A percentile compares a stretch with the other conserved stretches of the same genome.
phyloP scores from a whole-genome alignment of 2,329 filamentous ascomycete species.

The Fusarium phyllophilum region DNA sequence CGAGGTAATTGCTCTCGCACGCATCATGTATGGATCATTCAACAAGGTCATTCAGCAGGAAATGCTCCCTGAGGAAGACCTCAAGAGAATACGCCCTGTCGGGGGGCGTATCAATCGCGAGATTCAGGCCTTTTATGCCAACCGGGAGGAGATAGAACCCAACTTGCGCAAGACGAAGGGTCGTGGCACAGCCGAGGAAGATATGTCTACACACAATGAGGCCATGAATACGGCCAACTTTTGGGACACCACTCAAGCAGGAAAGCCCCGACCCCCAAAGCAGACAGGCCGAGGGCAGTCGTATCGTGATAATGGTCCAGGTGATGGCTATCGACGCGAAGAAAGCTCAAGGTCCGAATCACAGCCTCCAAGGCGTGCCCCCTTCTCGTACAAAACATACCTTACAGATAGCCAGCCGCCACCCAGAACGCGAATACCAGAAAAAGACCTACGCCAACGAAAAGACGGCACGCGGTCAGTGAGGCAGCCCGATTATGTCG shows the following conservation, averaged over 20 bases:
- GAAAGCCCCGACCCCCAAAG: not conserved
- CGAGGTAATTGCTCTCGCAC: slow-evolving; percentile 57
- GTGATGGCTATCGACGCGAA: not conserved
- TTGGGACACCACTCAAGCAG: slow-evolving; percentile 48
- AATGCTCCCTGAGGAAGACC: slow-evolving; percentile 50
- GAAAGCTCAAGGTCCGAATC: not conserved
- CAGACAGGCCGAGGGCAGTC: not conserved
- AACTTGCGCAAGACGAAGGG: slow-evolving; percentile 41
- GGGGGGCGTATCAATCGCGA: slow-evolving; percentile 52
- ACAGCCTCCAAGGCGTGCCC: not conserved
- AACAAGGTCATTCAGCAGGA: slow-evolving; percentile 56
- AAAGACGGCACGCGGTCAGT: not conserved
- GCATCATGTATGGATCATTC: slow-evolving; percentile 57
- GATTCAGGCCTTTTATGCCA: slow-evolving; percentile 50
- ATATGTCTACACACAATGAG: slow-evolving; percentile 30
- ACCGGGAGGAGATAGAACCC: slow-evolving; percentile 49
- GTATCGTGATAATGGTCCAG: not conserved
- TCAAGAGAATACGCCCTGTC: slow-evolving; percentile 47
- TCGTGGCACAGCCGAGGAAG: slow-evolving; percentile 32
- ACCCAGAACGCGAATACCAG: not conserved
- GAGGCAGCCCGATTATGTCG: not conserved
- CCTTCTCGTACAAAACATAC: not conserved
- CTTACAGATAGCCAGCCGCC: not conserved
- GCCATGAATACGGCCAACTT: slow-evolving; percentile 40
- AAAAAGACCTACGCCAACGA: not conserved